Evolutionary conservation across 2,329 filamentous ascomycete genomes (phyloP), one percentile per base, ranked within the genome.

Genomic region (Xylariaceae sp.): DNA sequence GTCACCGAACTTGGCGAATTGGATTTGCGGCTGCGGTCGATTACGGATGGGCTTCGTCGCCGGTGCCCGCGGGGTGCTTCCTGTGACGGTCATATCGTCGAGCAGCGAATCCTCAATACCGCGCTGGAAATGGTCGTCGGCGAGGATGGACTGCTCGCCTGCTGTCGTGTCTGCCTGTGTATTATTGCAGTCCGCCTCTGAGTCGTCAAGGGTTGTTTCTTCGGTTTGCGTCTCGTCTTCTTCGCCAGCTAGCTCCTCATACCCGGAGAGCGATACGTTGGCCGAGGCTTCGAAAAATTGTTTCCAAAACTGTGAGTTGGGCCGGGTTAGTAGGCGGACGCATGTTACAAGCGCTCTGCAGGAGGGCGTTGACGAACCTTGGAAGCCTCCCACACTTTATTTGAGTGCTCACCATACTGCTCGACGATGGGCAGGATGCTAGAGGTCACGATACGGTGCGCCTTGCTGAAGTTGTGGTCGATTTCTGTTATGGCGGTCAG

Each of bases 281-380:
- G 93, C 93, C 36, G 90, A 95, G 28, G 93, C 89, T 68, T 98
- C 93, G 66, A 98, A 98, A 72, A 98, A 98, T 71, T 97, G 90
- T 67, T 98, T 98, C 93, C 93, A 98, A 67, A 98, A 98, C 87
- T 94, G 58, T 11, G 42, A 4, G 30, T 17, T 7, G 7, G 30
- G 16, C 13, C 13, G 6, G 13, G 30, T 32, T n/a, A 32, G 30
- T 32, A n/a, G 30, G 30, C 15, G 47, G 29, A 49, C 45, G 19
- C 38, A 6, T 11, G 9, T 7, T 4, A 28, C 9, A 26, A 48
- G 11, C 45, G 44, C 30, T 15, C 2, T 17, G 40, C 12, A 18
- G 37, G 17, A 41, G 28, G 29, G 18, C n/a, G n/a, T 33, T 40
- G 9, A 30, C 55, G 18, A 42, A 91, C 89, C 79, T 95, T 95